These are phyloP conservation scores for Amanita molliuscula DNA, from an alignment of 768 basidiomycete genomes.

Conservation along the genomic window DNA sequence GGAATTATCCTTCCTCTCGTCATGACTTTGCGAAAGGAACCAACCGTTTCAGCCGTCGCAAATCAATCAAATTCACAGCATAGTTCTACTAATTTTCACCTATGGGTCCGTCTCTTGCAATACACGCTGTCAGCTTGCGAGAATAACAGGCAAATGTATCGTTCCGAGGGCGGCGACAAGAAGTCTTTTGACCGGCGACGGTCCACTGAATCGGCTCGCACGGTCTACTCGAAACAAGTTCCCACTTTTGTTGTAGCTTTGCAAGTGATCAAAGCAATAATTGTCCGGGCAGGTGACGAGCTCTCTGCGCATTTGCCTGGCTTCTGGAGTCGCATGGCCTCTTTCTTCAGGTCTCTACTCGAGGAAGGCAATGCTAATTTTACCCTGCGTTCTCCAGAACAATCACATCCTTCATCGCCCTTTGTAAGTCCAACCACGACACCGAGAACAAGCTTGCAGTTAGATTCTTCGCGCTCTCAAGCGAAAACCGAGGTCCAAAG, in stretches of 20 bases:
- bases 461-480: conserved; percentile 21
- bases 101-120: conserved; percentile 55
- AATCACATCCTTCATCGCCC: conserved; percentile 42
- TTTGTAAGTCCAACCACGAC: conserved; percentile 42
- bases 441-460: conserved; percentile 34
- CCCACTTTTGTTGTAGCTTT: conserved; percentile 40
- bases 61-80: conserved; percentile 34
- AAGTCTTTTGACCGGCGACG: conserved; percentile 33
- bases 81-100: conserved; percentile 27
- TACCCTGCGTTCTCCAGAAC: conserved; percentile 30
- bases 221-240: conserved; percentile 18
- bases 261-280: conserved; percentile 58
- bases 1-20: conserved; percentile 55
- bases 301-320: conserved; percentile 43
- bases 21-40: conserved; percentile 39
- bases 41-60: conserved; percentile 30
- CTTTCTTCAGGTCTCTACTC: conserved; percentile 39
- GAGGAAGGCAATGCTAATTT: conserved; percentile 55
- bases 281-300: conserved; percentile 53
- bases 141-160: conserved; percentile 17
- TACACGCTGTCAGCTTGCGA: conserved; percentile 49
- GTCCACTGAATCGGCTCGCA: conserved; percentile 12
- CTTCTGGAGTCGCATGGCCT: conserved; percentile 54
- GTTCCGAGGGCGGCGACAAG: conserved; percentile 18
- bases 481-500: conserved; percentile 17